These are phyloP conservation scores for Ambrosiella beaveri DNA, from an alignment of 2,329 filamentous ascomycete genomes.

Conservation along the genomic window DNA sequence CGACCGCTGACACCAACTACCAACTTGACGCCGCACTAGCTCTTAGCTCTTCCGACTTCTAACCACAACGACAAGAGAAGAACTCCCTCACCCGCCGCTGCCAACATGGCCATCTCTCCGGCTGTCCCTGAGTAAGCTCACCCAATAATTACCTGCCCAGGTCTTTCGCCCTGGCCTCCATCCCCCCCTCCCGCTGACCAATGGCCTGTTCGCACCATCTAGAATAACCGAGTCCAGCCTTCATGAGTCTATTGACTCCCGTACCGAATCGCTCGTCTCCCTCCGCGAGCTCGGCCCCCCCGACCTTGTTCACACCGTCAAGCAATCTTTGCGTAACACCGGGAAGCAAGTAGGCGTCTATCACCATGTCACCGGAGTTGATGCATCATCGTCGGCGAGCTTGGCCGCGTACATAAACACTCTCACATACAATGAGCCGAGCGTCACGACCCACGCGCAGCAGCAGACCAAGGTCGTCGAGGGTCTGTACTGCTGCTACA, in stretches of 20 bases:
- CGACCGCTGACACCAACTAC: too few species aligned
- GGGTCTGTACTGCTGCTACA: slow-evolving; percentile 96
- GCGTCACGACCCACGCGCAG: slow-evolving; percentile 43
- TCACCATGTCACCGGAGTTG: slow-evolving; percentile 92
- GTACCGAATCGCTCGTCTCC: slow-evolving; percentile 71
- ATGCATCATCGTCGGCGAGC: slow-evolving; percentile 93
- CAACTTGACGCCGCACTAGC: too few species aligned
- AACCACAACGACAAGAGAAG: too few species aligned
- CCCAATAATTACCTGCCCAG: too few species aligned
- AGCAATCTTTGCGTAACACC: slow-evolving; percentile 35
- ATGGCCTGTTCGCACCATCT: slow-evolving; percentile 14
- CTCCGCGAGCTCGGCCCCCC: slow-evolving; percentile 89
- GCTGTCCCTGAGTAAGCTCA: too few species aligned
- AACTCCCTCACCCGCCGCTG: too few species aligned
- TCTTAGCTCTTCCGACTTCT: too few species aligned
- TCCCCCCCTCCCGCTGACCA: not conserved
- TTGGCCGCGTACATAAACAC: slow-evolving; percentile 97
- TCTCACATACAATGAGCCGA: slow-evolving; percentile 64
- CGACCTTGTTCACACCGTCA: slow-evolving; percentile 87
- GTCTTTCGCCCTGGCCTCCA: too few species aligned
- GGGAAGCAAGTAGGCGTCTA: slow-evolving; percentile 69
- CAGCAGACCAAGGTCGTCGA: slow-evolving; percentile 68
- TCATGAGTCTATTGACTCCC: slow-evolving; percentile 78
- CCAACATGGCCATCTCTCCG: too few species aligned
- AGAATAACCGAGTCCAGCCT: slow-evolving; percentile 90